Evolutionary conservation across 2,329 filamentous ascomycete species (phyloP).

Genomic region (Trichophyton equinum): DNA sequence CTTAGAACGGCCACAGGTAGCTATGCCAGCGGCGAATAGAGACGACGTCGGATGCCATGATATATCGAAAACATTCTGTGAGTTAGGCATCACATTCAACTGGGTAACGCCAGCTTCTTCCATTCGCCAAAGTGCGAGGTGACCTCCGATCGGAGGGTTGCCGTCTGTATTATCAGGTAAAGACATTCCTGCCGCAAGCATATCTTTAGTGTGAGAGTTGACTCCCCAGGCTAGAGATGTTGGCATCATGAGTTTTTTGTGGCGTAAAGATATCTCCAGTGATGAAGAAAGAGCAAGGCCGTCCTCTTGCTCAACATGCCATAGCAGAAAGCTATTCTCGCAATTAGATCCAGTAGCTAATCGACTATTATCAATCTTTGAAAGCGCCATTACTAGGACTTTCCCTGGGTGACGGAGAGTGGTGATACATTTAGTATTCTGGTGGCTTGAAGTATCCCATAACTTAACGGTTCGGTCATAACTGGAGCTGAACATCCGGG

Average conservation of each 20-base stretch:
- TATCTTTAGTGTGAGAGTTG: slow-evolving; percentile 24
- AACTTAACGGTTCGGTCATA: slow-evolving; percentile 46
- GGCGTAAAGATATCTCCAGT: slow-evolving; percentile 9
- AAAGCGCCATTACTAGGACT: slow-evolving; percentile 42
- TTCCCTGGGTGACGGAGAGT: slow-evolving; percentile 35
- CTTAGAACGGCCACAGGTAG: slow-evolving; percentile 19
- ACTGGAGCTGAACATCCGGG: slow-evolving; percentile 41
- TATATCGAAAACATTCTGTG: slow-evolving; percentile 46
- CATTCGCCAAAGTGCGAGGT: slow-evolving; percentile 37
- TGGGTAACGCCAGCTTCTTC: slow-evolving; percentile 24
- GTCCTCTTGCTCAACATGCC: slow-evolving; percentile 17
- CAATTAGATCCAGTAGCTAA: slow-evolving; percentile 39
- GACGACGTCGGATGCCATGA: slow-evolving; percentile 42
- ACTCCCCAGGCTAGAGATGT: slow-evolving; percentile 40
- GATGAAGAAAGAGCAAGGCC: slow-evolving; percentile 15
- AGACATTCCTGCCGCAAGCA: slow-evolving; percentile 45
- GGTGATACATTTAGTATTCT: slow-evolving; percentile 19
- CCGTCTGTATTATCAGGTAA: slow-evolving; percentile 25
- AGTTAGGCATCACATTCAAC: slow-evolving; percentile 35
- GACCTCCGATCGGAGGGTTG: background rate
- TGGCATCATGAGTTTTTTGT: slow-evolving; percentile 22
- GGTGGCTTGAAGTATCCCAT: slow-evolving; percentile 35
- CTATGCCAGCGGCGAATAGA: slow-evolving; percentile 40
- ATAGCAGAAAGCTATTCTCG: slow-evolving; percentile 24
- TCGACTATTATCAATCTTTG: slow-evolving; percentile 24